Evolutionary conservation across 169 alveolate species (phyloP).

Genomic region (Eimeria brunetti): DNA sequence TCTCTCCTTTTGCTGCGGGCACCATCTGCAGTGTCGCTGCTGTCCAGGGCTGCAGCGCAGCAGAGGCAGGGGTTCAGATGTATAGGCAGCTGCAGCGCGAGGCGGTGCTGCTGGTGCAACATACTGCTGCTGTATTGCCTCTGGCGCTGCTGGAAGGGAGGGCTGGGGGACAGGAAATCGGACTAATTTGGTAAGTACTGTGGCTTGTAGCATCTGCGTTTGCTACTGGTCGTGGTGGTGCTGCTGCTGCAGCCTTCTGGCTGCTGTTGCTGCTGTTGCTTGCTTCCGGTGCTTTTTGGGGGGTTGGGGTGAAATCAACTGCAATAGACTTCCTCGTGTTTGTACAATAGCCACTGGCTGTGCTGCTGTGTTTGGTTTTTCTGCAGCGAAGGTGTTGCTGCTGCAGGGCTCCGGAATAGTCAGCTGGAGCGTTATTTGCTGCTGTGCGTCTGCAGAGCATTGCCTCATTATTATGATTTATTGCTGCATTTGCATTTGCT

Average conservation of each 20-base stretch:
- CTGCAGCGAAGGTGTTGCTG: slow-evolving; percentile 34
- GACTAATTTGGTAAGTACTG: slow-evolving; percentile 4
- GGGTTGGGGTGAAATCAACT: background rate
- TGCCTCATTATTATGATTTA: background rate
- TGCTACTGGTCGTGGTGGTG: background rate
- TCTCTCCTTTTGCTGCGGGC: slow-evolving; percentile 29
- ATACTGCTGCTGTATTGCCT: background rate
- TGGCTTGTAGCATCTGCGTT: background rate
- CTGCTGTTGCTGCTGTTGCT: background rate
- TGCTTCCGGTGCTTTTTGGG: background rate
- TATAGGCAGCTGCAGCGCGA: slow-evolving; percentile 1
- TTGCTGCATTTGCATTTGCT: background rate
- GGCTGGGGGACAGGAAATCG: slow-evolving; percentile 51
- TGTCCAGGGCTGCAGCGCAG: background rate
- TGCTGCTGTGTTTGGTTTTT: background rate
- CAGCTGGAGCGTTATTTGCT: slow-evolving; percentile 40
- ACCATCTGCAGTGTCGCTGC: slow-evolving; percentile 39
- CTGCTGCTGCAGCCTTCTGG: background rate
- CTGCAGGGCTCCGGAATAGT: slow-evolving; percentile 16
- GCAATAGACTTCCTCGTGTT: background rate
- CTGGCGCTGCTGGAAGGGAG: slow-evolving; percentile 46
- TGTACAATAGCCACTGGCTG: background rate
- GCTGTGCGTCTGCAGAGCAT: background rate
- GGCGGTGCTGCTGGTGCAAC: slow-evolving; percentile 36
- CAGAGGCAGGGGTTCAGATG: slow-evolving; percentile 3